Percentiles rank a stretch among this genome's conserved stretches.
Conservation (phyloP, 1,284 basidiomycete genomes). For the Fomitopsis pinicola region DNA sequence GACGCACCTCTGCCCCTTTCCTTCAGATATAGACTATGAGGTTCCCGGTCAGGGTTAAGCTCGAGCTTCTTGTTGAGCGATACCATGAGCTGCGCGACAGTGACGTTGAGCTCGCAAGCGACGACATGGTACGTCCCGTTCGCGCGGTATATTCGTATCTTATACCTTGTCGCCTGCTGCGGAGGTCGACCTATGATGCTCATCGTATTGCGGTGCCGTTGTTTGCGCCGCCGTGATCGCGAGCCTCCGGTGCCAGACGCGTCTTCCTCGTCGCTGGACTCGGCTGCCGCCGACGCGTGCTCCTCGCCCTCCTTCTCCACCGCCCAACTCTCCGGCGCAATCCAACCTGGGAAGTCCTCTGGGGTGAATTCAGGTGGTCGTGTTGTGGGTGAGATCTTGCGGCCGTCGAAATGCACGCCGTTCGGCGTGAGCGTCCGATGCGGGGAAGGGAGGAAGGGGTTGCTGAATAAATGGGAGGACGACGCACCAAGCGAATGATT, state of each 20-base stretch:
- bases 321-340: conserved; percentile 56
- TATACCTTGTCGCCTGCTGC: conserved; percentile 27
- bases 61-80: conserved; percentile 59
- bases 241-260: neutral
- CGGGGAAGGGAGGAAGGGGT: conserved; percentile 26
- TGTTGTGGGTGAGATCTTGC: conserved; percentile 50
- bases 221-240: conserved; percentile 12
- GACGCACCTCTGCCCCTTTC: conserved; percentile 78
- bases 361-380: conserved; percentile 8
- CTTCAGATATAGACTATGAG: conserved; percentile 77
- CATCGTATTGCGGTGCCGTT: conserved; percentile 18
- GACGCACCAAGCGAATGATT: conserved; percentile 21
- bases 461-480: conserved; percentile 19
- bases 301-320: conserved; percentile 45
- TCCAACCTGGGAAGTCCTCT: conserved; percentile 39
- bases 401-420: conserved; percentile 23
- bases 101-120: conserved; percentile 60
- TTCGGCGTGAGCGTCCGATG: conserved; percentile 17
- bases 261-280: conserved; percentile 41
- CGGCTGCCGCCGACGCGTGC: conserved; percentile 30
- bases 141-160: conserved; percentile 75
- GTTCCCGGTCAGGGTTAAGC: conserved; percentile 45
- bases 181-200: conserved; percentile 14
- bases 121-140: conserved; percentile 76
- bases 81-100: conserved; percentile 67